Evolutionary conservation across 2,329 filamentous ascomycete species (phyloP), one percentile per base, ranked within the genome.

Genomic region (Cylindrodendrum hubeiense): DNA sequence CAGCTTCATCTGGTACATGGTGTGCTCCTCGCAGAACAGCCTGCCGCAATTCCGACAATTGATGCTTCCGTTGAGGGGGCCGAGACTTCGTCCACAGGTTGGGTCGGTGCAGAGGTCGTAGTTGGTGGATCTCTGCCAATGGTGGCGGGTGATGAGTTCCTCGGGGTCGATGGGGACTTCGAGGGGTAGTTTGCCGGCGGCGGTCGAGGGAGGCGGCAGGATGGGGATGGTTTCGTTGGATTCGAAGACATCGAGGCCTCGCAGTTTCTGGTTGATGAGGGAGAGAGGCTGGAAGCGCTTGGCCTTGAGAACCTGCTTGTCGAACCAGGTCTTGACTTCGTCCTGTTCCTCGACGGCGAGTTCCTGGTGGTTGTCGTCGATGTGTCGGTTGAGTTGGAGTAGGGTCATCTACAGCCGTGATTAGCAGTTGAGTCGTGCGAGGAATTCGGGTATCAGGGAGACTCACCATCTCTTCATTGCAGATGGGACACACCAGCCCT

Each of bases 1-100:
- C 12, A 99, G 85, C 83, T 97, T 98, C 93, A 98, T 98, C 82
- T 99, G 95, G 77, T 98, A 99, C 95, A 99, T 97, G 56, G 96
- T 98, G 78, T 99, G 96, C 72, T 95, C 93, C 76, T 98, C 96
- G 79, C 96, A 99, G 77, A 98, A 99, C 43, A 99, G 82, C 72
- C 91, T 91, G 7, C 96, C 96, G 75, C 96, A 99, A 68, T 95
- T 94, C 68, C 96, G 88, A 79, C 96, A 99, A 78, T 99, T 98
- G 74, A 99, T 90, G 74, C 87, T 94, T 19, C 94, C 94, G 74
- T 92, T 95, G 7, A 92, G 86, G 3, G 91, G 87, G 1, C 94
- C 94, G 5, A 99, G 82, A 26, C 90, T 87, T 78, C 92, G 93
- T 30, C 90, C 93, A 73, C 96, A 99, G 21, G 91, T 85, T 1